Conservation (phyloP, 352 stramenopile species). For the Peronospora farinosa region DNA sequence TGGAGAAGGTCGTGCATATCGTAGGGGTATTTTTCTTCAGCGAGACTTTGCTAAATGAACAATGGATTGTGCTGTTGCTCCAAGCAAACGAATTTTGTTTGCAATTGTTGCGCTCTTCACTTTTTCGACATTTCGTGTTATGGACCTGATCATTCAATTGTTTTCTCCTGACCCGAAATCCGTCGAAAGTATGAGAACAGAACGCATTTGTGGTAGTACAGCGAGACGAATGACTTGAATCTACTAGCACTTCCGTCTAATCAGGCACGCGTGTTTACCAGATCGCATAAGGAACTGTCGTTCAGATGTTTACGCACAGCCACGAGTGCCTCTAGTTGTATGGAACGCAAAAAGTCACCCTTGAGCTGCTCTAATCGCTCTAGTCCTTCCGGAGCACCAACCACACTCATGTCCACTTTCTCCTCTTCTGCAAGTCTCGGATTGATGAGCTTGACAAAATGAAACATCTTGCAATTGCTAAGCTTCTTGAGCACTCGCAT, state of each 20-base stretch:
- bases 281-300: conserved; percentile 55
- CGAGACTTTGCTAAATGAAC: too few relatives aligned
- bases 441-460: conserved; percentile 61
- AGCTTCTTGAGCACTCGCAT: conserved; percentile 84
- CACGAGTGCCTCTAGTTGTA: conserved; percentile 71
- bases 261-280: conserved; percentile 36
- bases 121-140: background rate
- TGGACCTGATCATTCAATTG: background rate
- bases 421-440: conserved; percentile 52
- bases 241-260: conserved; percentile 4
- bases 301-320: conserved; percentile 69
- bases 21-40: too few relatives aligned
- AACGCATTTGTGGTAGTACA: background rate
- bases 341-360: conserved; percentile 62
- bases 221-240: conserved; percentile 2
- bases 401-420: conserved; percentile 36
- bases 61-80: too few relatives aligned
- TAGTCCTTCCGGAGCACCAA: conserved; percentile 28
- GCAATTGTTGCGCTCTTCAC: background rate
- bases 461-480: conserved; percentile 76
- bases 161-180: background rate
- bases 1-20: too few relatives aligned
- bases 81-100: background rate
- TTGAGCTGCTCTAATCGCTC: conserved; percentile 47
- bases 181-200: background rate